Conservation (phyloP, 352 stramenopile genomes). For the Globisporangium radiosum region DNA sequence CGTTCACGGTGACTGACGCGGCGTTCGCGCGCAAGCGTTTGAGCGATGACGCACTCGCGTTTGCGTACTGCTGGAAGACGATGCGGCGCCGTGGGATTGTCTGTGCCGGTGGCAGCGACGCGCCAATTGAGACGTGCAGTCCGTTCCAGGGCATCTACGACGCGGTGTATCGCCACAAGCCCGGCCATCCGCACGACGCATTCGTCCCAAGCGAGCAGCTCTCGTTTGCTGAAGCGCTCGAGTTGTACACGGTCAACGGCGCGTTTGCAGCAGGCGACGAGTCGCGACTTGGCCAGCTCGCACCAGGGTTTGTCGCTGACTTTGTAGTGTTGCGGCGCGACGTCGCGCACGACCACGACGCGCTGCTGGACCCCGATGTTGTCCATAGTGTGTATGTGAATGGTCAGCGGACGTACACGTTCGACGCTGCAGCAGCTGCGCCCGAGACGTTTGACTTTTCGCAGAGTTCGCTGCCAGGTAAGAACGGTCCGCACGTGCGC, state of each 20-base stretch:
- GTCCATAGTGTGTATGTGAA: slow-evolving; percentile 61
- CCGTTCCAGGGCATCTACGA: slow-evolving; percentile 88
- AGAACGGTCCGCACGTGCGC: slow-evolving; percentile 53
- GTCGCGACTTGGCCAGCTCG: slow-evolving; percentile 37
- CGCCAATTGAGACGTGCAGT: slow-evolving; percentile 83
- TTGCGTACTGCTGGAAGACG: slow-evolving; percentile 84
- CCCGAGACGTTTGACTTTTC: slow-evolving; percentile 30
- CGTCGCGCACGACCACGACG: slow-evolving; percentile 30
- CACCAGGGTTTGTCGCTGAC: slow-evolving; percentile 47
- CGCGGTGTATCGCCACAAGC: slow-evolving; percentile 69
- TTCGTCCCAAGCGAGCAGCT: slow-evolving; percentile 63
- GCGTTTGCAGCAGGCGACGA: slow-evolving; percentile 64
- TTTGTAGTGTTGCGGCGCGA: slow-evolving; percentile 71
- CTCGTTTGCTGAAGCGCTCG: slow-evolving; percentile 67
- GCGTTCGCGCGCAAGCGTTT: slow-evolving; percentile 76
- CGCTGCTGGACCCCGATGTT: slow-evolving; percentile 40
- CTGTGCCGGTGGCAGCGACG: slow-evolving; percentile 78
- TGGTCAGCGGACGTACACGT: slow-evolving; percentile 46
- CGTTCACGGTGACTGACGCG: slow-evolving; percentile 84
- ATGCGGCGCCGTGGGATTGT: slow-evolving; percentile 66
- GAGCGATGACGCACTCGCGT: slow-evolving; percentile 38
- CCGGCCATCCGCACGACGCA: slow-evolving; percentile 31
- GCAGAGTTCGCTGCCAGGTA: slow-evolving; percentile 55
- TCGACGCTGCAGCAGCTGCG: slow-evolving; percentile 15
- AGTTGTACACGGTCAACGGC: slow-evolving; percentile 77